These are phyloP conservation scores for Cutaneotrichosporon sp. DNA, from an alignment of 1,284 basidiomycete genomes.

Conservation along the genomic window DNA sequence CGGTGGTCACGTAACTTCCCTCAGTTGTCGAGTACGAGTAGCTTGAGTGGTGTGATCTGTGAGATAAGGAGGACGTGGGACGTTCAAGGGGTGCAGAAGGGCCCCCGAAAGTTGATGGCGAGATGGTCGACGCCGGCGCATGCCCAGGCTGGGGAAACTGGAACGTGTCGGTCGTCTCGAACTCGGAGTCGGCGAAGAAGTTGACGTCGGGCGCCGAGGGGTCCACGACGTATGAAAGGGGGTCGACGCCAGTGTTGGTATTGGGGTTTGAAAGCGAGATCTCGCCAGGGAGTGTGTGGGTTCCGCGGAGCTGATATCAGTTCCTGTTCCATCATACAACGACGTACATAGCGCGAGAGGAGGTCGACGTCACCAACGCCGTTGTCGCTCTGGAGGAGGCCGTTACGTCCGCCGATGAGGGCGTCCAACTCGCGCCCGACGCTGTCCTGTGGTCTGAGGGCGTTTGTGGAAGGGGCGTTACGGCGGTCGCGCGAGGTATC, in stretches of 20 bases:
- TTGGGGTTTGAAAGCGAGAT: not conserved
- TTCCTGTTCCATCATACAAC: not conserved
- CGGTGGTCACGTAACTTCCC: conserved; percentile 19
- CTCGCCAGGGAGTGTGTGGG: not conserved
- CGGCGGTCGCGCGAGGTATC: conserved; percentile 18
- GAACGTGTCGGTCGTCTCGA: conserved; percentile 3
- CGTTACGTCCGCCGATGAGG: conserved; percentile 19
- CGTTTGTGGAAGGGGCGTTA: conserved; percentile 15
- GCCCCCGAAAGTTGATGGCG: not conserved
- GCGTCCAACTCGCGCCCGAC: conserved; percentile 24
- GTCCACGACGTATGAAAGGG: conserved; percentile 23
- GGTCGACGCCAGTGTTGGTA: conserved; percentile 19
- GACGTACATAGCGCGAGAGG: conserved; percentile 16
- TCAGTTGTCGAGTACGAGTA: conserved; percentile 12
- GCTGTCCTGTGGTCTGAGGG: conserved; percentile 24
- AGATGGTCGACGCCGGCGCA: not conserved
- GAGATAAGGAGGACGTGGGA: conserved; percentile 16
- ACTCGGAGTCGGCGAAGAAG: conserved; percentile 14
- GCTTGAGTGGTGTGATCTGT: conserved; percentile 15
- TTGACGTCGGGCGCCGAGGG: conserved; percentile 5
- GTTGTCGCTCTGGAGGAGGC: conserved; percentile 24
- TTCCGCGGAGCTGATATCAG: conserved; percentile 12
- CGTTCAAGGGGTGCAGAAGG: conserved; percentile 10
- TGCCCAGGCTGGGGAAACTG: not conserved
- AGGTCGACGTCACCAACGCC: conserved; percentile 13